Base-by-base conservation (phyloP, 140 eudicot species). In the Flaveria floridana region DNA sequence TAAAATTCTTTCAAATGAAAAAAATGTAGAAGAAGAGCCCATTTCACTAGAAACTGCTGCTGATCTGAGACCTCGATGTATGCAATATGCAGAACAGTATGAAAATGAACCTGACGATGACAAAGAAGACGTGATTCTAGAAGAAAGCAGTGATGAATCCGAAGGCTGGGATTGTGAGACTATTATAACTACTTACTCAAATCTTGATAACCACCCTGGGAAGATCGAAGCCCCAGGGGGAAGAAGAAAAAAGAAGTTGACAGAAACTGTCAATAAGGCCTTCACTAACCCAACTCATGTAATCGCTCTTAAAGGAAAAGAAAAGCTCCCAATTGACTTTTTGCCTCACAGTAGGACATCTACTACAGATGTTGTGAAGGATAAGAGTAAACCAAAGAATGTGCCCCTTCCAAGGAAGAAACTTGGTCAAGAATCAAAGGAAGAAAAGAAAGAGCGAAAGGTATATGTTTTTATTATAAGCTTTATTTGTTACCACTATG, bases 361-460 rank as follows among this genome's bases (percentile, higher is more conserved):
- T 53, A 80, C 21, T 28, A 37, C 56, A 14, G 94, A 75, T 12
- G 89, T 58, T 61, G 76, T 41, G 19, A 86, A 87, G 82, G 88
- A 75, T 28, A 81, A 13, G 50, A 71, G 65, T 50, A 75, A 74
- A 55, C 67, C 78, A n/a, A 82, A 53, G 66, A 57, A 37, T 6
- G 87, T 82, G 67, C 81, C 56, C 68, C 82, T 7, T 23, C 87
- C 83, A 20, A 85, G 85, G 86, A 94, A 88, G 83, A 89, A 78
- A 66, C 80, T 76, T 70, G 85, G 87, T 58, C 90, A 81, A 81
- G 99, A 94, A 84, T 67, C 99, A 0, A 91, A 91, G 80, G 99
- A 90, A 75, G 99, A 94, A 76, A 94, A 94, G 95, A 94, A 94
- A 82, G 96, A 91, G 58, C 84, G 99, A 6, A 94, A 91, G 97